Percentiles rank a stretch among this genome's conserved stretches.
Evolutionary conservation across 306 rosid species (phyloP).

Genomic region (Lagenaria siceraria): DNA sequence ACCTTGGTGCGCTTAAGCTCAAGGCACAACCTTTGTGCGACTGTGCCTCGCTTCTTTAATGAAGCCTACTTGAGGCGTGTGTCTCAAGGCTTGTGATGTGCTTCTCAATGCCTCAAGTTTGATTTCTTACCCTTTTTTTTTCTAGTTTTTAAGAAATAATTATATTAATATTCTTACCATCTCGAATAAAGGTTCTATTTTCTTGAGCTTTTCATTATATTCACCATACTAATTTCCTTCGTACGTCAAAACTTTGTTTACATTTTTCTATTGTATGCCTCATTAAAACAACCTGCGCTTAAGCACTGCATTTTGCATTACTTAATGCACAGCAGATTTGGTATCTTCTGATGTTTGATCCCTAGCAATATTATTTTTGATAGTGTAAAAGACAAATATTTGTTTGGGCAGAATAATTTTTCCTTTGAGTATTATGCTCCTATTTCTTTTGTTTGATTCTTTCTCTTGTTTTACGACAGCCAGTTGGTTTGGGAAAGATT

Average conservation of each 20-base stretch:
- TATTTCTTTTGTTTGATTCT: neutral
- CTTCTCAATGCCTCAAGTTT: neutral
- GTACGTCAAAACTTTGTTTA: too few relatives aligned
- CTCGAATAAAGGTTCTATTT: neutral
- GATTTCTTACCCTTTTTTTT: neutral
- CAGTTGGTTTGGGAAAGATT: conserved; percentile 83
- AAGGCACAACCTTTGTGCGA: neutral
- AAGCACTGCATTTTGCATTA: neutral
- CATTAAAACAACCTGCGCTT: too few relatives aligned
- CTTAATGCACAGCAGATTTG: neutral
- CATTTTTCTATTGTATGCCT: too few relatives aligned
- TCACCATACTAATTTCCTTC: neutral
- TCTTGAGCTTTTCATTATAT: neutral
- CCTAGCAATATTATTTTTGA: neutral
- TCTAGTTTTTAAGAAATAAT: neutral
- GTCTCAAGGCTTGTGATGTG: neutral
- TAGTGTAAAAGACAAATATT: neutral
- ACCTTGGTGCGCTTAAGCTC: neutral
- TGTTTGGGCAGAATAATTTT: neutral
- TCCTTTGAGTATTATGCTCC: neutral
- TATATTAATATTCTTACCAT: neutral
- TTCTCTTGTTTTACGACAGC: conserved; percentile 31
- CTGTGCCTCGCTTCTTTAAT: too few relatives aligned
- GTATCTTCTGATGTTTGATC: neutral
- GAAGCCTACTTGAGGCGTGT: neutral